phyloP scores from a whole-genome alignment of 164 flowering plant species.

The Sextonia rubra region DNA sequence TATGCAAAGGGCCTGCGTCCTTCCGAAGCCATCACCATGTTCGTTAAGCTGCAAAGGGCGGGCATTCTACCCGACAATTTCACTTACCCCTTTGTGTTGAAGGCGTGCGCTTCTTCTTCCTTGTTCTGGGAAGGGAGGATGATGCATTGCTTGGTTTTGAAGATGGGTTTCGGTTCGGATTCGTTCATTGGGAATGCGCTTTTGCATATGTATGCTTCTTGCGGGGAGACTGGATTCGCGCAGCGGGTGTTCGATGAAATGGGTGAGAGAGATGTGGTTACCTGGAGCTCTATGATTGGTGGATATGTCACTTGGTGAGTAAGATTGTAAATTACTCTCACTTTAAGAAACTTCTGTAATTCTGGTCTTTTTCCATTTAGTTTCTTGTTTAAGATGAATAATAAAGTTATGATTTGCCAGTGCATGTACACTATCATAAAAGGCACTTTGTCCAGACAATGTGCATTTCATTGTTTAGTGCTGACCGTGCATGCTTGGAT shows the following conservation, averaged over 20 bases:
- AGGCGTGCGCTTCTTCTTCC: conserved; percentile 39
- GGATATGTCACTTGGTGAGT: conserved; percentile 43
- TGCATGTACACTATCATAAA: not conserved
- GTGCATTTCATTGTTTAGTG: not conserved
- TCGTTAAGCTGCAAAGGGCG: conserved; percentile 20
- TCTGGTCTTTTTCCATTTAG: no score
- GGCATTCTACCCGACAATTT: conserved; percentile 39
- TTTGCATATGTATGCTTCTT: conserved; percentile 42
- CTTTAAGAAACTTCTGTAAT: not conserved
- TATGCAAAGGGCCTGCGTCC: conserved; percentile 33
- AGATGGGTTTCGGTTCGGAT: conserved; percentile 35
- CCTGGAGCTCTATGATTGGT: conserved; percentile 68
- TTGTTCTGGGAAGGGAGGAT: conserved; percentile 29
- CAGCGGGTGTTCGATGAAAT: conserved; percentile 53
- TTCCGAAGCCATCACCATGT: conserved; percentile 30
- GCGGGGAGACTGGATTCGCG: conserved; percentile 25
- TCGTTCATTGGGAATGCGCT: conserved; percentile 42
- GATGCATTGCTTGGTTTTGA: conserved; percentile 38
- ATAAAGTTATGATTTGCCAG: not conserved
- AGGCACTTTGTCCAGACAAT: not conserved
- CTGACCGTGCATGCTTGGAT: not conserved
- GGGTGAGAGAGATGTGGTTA: conserved; percentile 44
- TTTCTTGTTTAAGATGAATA: not conserved
- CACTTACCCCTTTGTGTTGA: conserved; percentile 46
- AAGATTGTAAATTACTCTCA: not conserved